Percentiles rank a stretch among this genome's conserved stretches.
These are phyloP conservation scores for Lolium multiflorum DNA, from an alignment of 176 grass and related monocot species.

Conservation along the genomic window DNA sequence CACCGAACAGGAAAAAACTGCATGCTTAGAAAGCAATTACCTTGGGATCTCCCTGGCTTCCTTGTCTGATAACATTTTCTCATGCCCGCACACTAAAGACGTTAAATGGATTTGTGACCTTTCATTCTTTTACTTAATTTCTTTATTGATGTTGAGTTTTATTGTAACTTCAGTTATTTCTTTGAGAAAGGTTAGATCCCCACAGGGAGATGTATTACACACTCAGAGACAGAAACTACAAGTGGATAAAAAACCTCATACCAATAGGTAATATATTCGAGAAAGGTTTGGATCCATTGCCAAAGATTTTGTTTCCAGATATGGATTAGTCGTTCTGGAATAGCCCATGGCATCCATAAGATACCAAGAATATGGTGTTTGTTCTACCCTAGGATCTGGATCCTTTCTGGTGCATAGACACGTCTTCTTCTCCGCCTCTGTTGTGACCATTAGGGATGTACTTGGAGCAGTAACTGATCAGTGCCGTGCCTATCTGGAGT, in stretches of 20 bases:
- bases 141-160: background rate
- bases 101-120: background rate
- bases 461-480: background rate
- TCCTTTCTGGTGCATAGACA: background rate
- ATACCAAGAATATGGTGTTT: constrained; percentile 19
- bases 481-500: background rate
- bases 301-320: background rate
- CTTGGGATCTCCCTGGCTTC: background rate
- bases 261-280: background rate
- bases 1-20: background rate
- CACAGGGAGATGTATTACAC: background rate
- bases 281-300: background rate
- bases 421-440: background rate
- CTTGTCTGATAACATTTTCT: background rate
- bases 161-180: background rate
- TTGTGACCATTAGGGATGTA: background rate
- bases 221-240: background rate
- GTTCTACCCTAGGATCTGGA: background rate
- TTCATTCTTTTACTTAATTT: background rate
- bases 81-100: background rate
- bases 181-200: constrained; percentile 1
- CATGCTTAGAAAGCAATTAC: constrained; percentile 3
- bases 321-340: constrained; percentile 2
- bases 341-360: background rate
- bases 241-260: background rate